Evolutionary conservation across 495 filamentous ascomycete genomes (phyloP), one percentile per base, ranked within the genome.

Genomic region (Hypoxylon trugodes): DNA sequence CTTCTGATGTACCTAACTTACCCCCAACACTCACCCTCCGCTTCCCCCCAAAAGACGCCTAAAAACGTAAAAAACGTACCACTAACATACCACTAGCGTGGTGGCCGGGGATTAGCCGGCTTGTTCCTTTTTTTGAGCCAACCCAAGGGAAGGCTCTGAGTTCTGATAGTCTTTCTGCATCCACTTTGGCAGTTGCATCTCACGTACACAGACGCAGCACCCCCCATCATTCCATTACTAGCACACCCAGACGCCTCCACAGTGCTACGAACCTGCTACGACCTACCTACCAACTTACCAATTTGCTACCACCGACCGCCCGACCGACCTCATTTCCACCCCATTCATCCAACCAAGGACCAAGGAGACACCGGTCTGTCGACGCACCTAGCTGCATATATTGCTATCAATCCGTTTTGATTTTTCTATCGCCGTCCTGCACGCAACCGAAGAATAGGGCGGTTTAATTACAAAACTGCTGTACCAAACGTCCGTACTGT

Each of bases 241-340:
- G n/a, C n/a, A n/a, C n/a, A n/a, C n/a, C n/a, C n/a, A n/a, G n/a
- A n/a, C n/a, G 51, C 45, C 43, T 60, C 63, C 56, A 61, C 57
- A 61, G 58, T 61, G 40, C 57, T 43, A 57, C 52, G 19, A 51
- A 46, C 37, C 37, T 61, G 40, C 57, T 43, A 57, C 52, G 19
- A 51, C 56, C 37, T 36, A 51, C 45, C n/a, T n/a, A n/a, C n/a
- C n/a, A n/a, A n/a, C n/a, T n/a, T n/a, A n/a, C n/a, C n/a, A n/a
- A n/a, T n/a, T n/a, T n/a, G n/a, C n/a, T n/a, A n/a, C n/a, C 35
- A 50, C 47, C 2, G 32, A 36, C 32, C 53, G 18, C 33, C 52
- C 47, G 24, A 61, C 56, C 63, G 38, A 67, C 64, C 37, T 67
- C 58, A 57, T 61, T 66, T 67, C 40, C 35, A 57, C 50, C n/a